These are phyloP conservation scores for Tetramitus jugosus DNA, from an alignment of 208 protist species.

Conservation along the genomic window DNA sequence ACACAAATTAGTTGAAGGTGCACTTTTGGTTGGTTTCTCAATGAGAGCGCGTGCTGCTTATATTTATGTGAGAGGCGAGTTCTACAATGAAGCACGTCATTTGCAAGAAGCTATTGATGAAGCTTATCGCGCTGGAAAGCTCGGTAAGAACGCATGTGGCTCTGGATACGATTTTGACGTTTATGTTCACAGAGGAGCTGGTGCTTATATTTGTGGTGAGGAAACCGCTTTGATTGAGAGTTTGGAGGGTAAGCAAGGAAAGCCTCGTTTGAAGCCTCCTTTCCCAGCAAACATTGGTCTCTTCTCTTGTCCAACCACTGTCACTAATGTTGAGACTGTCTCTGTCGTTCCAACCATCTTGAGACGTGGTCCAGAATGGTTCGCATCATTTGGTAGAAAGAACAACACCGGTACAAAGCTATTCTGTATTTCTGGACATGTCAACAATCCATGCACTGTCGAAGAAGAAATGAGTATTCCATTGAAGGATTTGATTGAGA, in stretches of 20 bases:
- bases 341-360: slow-evolving; percentile 89
- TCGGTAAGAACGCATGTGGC: slow-evolving; percentile 93
- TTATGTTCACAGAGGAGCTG: slow-evolving; percentile 91
- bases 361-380: slow-evolving; percentile 82
- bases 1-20: slow-evolving; percentile 96
- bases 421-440: slow-evolving; percentile 93
- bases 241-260: slow-evolving; percentile 90
- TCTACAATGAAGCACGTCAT: slow-evolving; percentile 84
- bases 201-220: slow-evolving; percentile 98
- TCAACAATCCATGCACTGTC: slow-evolving; percentile 95
- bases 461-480: slow-evolving; percentile 98
- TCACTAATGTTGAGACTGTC: slow-evolving; percentile 98
- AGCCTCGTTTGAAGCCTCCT: slow-evolving; percentile 95
- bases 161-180: slow-evolving; percentile 96
- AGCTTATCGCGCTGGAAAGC: slow-evolving; percentile 83
- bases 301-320: slow-evolving; percentile 96
- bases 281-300: slow-evolving; percentile 97
- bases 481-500: slow-evolving; percentile 89
- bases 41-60: slow-evolving; percentile 93
- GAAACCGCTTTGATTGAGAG: slow-evolving; percentile 95
- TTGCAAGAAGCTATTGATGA: slow-evolving; percentile 89
- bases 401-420: slow-evolving; percentile 96
- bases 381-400: slow-evolving; percentile 86
- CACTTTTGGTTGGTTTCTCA: slow-evolving; percentile 89
- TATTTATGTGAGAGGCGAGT: slow-evolving; percentile 98